These are phyloP conservation scores for Diaporthe citri DNA, from an alignment of 2,329 filamentous ascomycete genomes.

Conservation along the genomic window DNA sequence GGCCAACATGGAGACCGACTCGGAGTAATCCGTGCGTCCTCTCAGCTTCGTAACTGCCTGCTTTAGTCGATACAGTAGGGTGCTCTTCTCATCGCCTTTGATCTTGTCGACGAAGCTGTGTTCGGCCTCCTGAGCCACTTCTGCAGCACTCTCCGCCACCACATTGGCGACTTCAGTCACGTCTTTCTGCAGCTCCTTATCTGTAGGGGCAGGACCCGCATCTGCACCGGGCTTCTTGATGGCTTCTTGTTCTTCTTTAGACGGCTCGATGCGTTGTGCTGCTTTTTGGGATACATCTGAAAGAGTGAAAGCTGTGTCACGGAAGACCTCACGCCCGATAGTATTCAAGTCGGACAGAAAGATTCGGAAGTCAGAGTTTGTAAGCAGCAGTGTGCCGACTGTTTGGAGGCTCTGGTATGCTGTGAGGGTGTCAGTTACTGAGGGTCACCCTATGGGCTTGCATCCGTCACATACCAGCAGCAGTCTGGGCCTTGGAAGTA, in stretches of 20 bases:
- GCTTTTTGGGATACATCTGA: constrained; percentile 81
- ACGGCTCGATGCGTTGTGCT: constrained; percentile 79
- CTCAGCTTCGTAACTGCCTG: constrained; percentile 80
- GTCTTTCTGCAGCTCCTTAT: constrained; percentile 73
- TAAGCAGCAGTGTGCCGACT: constrained; percentile 85
- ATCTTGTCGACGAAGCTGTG: constrained; percentile 82
- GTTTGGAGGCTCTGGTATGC: constrained; percentile 87
- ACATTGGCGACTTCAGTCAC: constrained; percentile 66
- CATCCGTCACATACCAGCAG: constrained; percentile 67
- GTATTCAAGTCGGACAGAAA: constrained; percentile 85
- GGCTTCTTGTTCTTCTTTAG: constrained; percentile 68
- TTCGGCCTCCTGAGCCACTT: constrained; percentile 70
- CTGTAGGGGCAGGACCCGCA: constrained; percentile 62
- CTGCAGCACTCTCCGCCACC: constrained; percentile 65
- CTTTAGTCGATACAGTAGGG: constrained; percentile 81
- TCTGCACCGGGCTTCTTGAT: constrained; percentile 66
- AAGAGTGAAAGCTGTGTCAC: constrained; percentile 84
- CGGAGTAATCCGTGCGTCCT: constrained; percentile 83
- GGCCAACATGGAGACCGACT: constrained; percentile 85
- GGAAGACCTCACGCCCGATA: constrained; percentile 86
- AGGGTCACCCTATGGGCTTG: not conserved
- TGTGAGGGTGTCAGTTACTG: constrained; percentile 50
- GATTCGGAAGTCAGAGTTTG: constrained; percentile 90
- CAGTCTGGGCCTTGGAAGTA: constrained; percentile 77
- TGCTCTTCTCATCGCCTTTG: constrained; percentile 77